Conservation (phyloP, 2,329 filamentous ascomycete genomes). For the Aspergillus clavatus region DNA sequence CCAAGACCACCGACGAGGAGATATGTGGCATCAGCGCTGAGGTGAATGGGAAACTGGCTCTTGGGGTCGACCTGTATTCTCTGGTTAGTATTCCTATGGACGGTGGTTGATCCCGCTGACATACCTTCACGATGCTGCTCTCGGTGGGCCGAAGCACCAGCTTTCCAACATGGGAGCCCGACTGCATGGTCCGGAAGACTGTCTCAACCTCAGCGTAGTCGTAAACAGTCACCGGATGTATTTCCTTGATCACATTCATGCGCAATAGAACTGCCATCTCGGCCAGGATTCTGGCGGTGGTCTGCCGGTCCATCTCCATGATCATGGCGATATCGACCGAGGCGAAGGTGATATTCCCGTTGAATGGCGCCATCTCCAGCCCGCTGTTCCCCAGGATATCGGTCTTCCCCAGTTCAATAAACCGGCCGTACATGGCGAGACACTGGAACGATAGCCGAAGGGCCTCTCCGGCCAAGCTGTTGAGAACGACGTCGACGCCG, state of each 20-base stretch:
- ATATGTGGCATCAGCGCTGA: constrained; percentile 46
- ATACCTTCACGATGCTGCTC: too few relatives aligned
- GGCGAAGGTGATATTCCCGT: neutral
- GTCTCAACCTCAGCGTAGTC: neutral
- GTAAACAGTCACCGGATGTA: neutral
- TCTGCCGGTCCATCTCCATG: too few relatives aligned
- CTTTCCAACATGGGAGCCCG: neutral
- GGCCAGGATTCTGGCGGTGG: neutral
- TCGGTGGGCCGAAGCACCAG: neutral
- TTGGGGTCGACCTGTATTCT: too few relatives aligned
- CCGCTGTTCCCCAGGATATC: neutral
- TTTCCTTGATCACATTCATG: neutral
- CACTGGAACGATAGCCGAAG: neutral
- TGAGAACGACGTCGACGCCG: neutral
- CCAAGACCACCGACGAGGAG: constrained; percentile 53
- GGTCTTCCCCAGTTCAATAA: neutral
- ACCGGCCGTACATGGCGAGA: neutral
- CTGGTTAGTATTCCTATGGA: too few relatives aligned
- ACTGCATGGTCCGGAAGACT: neutral
- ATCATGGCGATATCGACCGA: neutral
- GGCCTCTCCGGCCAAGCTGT: neutral
- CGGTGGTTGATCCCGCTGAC: too few relatives aligned
- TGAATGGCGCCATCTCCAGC: neutral
- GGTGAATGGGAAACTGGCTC: too few relatives aligned
- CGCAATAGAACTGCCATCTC: neutral